Base-by-base conservation (phyloP, 2,329 filamentous ascomycete genomes). In the Macrophomina pseudophaseolina region DNA sequence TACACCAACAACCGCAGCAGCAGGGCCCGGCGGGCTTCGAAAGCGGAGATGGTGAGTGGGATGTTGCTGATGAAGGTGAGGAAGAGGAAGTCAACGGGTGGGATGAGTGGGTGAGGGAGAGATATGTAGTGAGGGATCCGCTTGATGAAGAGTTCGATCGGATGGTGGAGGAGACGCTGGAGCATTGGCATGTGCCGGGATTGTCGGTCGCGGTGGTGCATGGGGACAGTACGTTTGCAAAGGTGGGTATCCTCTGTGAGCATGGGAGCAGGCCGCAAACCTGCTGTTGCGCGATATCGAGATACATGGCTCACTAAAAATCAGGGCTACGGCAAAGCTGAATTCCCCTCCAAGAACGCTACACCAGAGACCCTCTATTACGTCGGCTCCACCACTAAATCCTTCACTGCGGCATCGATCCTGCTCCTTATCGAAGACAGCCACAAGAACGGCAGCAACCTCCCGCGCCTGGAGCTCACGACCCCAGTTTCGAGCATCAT, bases 141-240 rank as follows among this genome's bases (percentile, higher is more conserved):
- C 32, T 66, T 14, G 64, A 66, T 14, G 48, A 53, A 9, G 42
- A 65, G 2, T 72, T 72, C 42, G 70, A 69, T 12, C 46, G 44
- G 5, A 67, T 70, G 35, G 70, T 79, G 5, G 67, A 74, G 23
- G 70, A 73, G 4, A 69, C 75, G 2, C 73, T 83, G 40, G 68
- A 78, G 6, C 68, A 77, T 52, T 85, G 79, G 79, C 79, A 83
- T 63, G 80, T 85, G 7, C 84, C 84, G 1, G 85, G 83, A 0
- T 64, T 86, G 5, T 77, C 84, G 1, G 76, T 86, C 23, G 82
- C 80, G 0, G 77, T 86, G 28, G 73, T 85, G 14, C 80, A 85
- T 67, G 80, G 80, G 2, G 75, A 83, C 12, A 69, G 80, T 4
- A 80, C 78, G 6, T 81, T 67, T 44, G 67, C 75, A 69, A 68